A percentile compares a stretch with the other conserved stretches of the same genome.
phyloP scores from a whole-genome alignment of 768 basidiomycete genomes.

The Infundibulicybe gibba region DNA sequence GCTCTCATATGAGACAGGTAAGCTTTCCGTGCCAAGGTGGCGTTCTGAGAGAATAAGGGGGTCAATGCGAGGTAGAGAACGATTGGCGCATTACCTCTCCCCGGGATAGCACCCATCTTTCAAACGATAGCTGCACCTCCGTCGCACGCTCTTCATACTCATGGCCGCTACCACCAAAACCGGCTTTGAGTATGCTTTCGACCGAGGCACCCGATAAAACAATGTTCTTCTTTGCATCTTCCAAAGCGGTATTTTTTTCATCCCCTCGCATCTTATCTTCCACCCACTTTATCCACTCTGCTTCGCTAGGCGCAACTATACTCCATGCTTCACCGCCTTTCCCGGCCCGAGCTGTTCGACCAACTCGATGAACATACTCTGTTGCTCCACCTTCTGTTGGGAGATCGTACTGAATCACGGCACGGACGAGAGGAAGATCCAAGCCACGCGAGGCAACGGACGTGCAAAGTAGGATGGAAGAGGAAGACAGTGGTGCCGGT shows the following conservation, averaged over 20 bases:
- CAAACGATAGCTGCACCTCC: slow-evolving; percentile 92
- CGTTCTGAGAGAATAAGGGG: slow-evolving; percentile 49
- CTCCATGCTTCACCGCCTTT: slow-evolving; percentile 96
- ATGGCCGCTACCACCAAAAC: slow-evolving; percentile 79
- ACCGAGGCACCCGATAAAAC: slow-evolving; percentile 57
- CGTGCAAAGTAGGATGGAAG: slow-evolving; percentile 87
- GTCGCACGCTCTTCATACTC: slow-evolving; percentile 92
- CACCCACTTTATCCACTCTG: slow-evolving; percentile 89
- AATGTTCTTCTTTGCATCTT: slow-evolving; percentile 34
- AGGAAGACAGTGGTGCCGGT: slow-evolving; percentile 21
- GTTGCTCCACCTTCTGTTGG: slow-evolving; percentile 96
- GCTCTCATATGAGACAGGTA: slow-evolving; percentile 93
- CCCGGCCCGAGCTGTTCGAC: slow-evolving; percentile 94
- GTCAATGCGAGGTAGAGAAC: slow-evolving; percentile 2
- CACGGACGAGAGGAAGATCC: slow-evolving; percentile 90
- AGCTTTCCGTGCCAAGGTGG: slow-evolving; percentile 74
- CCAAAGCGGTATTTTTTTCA: slow-evolving; percentile 15
- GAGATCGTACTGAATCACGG: slow-evolving; percentile 94
- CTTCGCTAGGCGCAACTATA: slow-evolving; percentile 83
- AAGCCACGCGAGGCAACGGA: slow-evolving; percentile 98
- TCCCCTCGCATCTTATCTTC: slow-evolving; percentile 74
- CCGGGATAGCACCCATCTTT: slow-evolving; percentile 81
- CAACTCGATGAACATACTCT: slow-evolving; percentile 96
- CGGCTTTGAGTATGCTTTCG: slow-evolving; percentile 69
- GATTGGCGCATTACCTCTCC: slow-evolving; percentile 54